Percentiles rank a stretch among this genome's conserved stretches.
Evolutionary conservation across 1,139 yeast genomes (phyloP).

Genomic region (Yamadazyma friedrichii): DNA sequence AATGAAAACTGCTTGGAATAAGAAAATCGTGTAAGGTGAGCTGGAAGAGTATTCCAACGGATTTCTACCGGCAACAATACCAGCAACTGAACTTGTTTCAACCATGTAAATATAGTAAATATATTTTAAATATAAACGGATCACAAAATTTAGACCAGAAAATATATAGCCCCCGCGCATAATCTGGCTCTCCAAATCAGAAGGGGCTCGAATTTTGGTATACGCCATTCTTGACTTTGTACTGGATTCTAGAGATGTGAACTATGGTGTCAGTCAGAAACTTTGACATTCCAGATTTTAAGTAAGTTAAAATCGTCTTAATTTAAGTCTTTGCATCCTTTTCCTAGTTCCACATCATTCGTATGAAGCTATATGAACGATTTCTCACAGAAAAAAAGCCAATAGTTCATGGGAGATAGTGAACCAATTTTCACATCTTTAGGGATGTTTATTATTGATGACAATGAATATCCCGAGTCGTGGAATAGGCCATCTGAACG

Average conservation of each 20-base stretch:
- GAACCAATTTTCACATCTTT: constrained; percentile 40
- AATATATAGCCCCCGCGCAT: too few species aligned
- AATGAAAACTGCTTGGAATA: constrained; percentile 60
- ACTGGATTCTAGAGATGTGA: too few species aligned
- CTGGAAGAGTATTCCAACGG: constrained; percentile 59
- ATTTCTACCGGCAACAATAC: constrained; percentile 68
- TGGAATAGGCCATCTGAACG: constrained; percentile 40
- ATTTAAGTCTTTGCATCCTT: too few species aligned
- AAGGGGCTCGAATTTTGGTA: too few species aligned
- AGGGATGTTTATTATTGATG: constrained; percentile 94
- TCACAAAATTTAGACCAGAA: too few species aligned
- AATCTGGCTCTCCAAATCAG: too few species aligned
- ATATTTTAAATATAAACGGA: too few species aligned
- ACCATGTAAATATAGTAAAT: constrained; percentile 3
- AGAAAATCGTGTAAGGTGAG: constrained; percentile 58
- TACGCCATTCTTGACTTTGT: too few species aligned
- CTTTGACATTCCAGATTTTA: neutral
- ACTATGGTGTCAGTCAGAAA: too few species aligned
- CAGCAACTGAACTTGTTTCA: constrained; percentile 41
- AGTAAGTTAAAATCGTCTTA: neutral
- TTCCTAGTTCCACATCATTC: too few species aligned
- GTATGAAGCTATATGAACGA: neutral
- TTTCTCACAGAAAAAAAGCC: neutral
- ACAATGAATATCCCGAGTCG: constrained; percentile 57
- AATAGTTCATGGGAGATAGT: neutral